Conservation (phyloP, 257 asterid species). For the Solanum etuberosum region DNA sequence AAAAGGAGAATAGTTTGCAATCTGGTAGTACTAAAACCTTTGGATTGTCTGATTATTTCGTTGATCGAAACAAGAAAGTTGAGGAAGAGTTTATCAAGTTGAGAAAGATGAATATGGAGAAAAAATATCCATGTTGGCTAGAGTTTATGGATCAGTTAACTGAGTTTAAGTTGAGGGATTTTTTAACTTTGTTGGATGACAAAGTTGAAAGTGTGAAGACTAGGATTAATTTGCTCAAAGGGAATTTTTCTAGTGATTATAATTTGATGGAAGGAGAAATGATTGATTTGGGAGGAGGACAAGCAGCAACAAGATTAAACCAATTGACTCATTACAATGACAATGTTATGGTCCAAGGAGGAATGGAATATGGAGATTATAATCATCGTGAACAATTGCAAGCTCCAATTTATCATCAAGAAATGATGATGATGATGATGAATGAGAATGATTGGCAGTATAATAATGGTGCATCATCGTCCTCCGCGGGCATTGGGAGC, state of each 20-base stretch:
- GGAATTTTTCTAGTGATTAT: background rate
- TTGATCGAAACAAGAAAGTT: slow-evolving; percentile 25
- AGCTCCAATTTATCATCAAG: background rate
- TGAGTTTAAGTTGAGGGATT: slow-evolving; percentile 21
- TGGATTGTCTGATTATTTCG: slow-evolving; percentile 36
- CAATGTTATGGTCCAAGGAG: background rate
- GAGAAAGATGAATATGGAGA: slow-evolving; percentile 27
- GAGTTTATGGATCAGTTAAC: slow-evolving; percentile 8
- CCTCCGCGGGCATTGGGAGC: background rate
- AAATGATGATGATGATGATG: background rate
- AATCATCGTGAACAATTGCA: background rate
- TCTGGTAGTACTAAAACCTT: slow-evolving; percentile 20
- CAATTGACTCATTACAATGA: background rate
- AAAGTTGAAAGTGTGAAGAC: slow-evolving; percentile 4
- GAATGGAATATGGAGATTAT: background rate
- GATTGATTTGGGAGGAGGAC: background rate
- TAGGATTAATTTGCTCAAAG: background rate
- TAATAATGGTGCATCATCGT: background rate
- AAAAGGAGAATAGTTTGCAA: slow-evolving; percentile 18
- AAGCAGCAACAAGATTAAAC: background rate
- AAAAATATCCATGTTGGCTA: slow-evolving; percentile 28
- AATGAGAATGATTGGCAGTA: background rate
- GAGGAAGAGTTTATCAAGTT: slow-evolving; percentile 38
- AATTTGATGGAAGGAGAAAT: background rate
- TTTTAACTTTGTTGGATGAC: slow-evolving; percentile 6